These are phyloP conservation scores for Galerina marginata DNA, from an alignment of 768 basidiomycete genomes.

Conservation along the genomic window DNA sequence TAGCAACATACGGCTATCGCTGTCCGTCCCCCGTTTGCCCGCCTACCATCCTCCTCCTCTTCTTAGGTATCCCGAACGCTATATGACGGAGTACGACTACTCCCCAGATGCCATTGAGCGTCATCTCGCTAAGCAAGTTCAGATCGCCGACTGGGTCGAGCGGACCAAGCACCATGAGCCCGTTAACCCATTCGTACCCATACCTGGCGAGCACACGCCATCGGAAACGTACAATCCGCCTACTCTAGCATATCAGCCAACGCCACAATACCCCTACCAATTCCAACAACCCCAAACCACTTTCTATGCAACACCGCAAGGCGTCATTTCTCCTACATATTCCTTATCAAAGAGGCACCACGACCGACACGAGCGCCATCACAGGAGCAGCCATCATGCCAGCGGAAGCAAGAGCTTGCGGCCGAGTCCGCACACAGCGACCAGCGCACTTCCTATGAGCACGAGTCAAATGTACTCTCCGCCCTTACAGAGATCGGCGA, in stretches of 20 bases:
- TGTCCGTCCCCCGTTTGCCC: too few species aligned
- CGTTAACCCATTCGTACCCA: conserved; percentile 20
- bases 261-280: conserved; percentile 4
- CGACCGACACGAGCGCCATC: conserved; percentile 3
- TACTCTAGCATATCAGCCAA: conserved; percentile 1
- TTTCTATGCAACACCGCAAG: conserved; percentile 15
- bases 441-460: conserved; percentile 10
- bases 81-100: conserved; percentile 30
- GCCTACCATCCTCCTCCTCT: too few species aligned
- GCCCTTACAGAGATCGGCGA: conserved; percentile 9
- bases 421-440: conserved; percentile 11
- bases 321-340: conserved; percentile 18
- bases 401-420: conserved; percentile 18
- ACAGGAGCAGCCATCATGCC: conserved; percentile 9
- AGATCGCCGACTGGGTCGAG: conserved; percentile 23
- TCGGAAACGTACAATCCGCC: conserved; percentile 3
- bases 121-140: conserved; percentile 16
- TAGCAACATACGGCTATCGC: too few species aligned
- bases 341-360: conserved; percentile 2
- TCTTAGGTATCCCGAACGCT: too few species aligned
- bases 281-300: conserved; percentile 1
- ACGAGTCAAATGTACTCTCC: conserved; percentile 6
- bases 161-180: conserved; percentile 13
- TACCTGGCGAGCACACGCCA: conserved; percentile 20
- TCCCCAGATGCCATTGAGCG: conserved; percentile 24